phyloP scores from a whole-genome alignment of 1,284 basidiomycete species.

The Hemileia vastatrix region DNA sequence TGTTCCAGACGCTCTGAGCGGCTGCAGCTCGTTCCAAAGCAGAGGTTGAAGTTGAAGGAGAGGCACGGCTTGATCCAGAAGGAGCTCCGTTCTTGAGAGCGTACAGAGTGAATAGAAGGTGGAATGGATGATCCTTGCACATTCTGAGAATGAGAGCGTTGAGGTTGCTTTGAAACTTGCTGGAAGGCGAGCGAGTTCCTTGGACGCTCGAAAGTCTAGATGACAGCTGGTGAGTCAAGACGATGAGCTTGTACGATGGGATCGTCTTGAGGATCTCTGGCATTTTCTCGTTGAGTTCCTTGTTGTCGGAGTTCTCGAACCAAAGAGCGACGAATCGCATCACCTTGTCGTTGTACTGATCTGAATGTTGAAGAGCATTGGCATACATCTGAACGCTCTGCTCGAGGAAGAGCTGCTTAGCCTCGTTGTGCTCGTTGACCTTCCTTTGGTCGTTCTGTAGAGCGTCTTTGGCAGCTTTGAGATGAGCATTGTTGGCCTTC shows the following conservation, averaged over 20 bases:
- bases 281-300: conserved; percentile 53
- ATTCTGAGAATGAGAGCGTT: conserved; percentile 62
- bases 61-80: conserved; percentile 22
- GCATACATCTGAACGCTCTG: conserved; percentile 77
- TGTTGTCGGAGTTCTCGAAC: conserved; percentile 69
- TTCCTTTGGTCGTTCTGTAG: conserved; percentile 56
- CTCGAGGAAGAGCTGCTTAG: conserved; percentile 58
- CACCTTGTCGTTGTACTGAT: conserved; percentile 61
- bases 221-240: conserved; percentile 81
- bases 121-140: conserved; percentile 84
- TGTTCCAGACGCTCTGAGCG: conserved; percentile 60
- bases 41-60: conserved; percentile 16
- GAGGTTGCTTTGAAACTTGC: conserved; percentile 56
- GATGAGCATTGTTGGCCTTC: conserved; percentile 14
- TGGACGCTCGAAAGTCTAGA: conserved; percentile 59
- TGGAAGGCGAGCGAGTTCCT: conserved; percentile 30
- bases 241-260: conserved; percentile 81
- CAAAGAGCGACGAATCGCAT: conserved; percentile 81
- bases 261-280: conserved; percentile 53
- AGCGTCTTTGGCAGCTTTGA: conserved; percentile 30
- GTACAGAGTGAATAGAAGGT: conserved; percentile 58
- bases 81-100: conserved; percentile 27
- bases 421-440: conserved; percentile 55
- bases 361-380: conserved; percentile 58
- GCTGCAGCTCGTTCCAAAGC: conserved; percentile 54